Base-by-base conservation (phyloP, 768 basidiomycete species). In the Termitomyces sp. region DNA sequence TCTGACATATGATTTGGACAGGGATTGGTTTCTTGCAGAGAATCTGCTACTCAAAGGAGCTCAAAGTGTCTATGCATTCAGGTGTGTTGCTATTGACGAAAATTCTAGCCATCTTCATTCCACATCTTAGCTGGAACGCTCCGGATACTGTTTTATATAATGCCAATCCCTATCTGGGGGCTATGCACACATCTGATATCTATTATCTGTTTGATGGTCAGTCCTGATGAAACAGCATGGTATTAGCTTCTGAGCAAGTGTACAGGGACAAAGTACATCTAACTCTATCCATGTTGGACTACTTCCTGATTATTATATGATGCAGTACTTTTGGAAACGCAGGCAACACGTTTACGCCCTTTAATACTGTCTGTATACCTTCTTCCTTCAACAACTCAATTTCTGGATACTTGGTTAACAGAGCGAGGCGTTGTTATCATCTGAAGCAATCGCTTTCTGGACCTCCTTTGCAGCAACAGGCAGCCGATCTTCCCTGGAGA, bases 391-490 rank as follows among this genome's bases (percentile, higher is more conserved):
- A 22, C 4, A 30, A 52, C 18, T n/a, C 37, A 12, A 39, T 27
- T 30, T 27, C 37, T 39, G 36, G 39, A 39, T 30, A 20, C 26
- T 10, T 32, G 18, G 8, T 20, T 20, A n/a, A 12, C 45, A 77
- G 73, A 77, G 75, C 44, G 77, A 79, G 63, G 55, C 66, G 10
- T 59, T 60, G 5, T 65, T 79, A 2, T 71, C 77, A 12, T 58
- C 64, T 42, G 75, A 78, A 60, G 75, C 75, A 12, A 77, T 80
- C 32, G 69, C 68, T 5, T 78, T 73, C 58, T 80, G 78, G 78
- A 76, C 77, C n/a, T 77, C 76, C 1, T 78, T 79, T 58, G 69
- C 65, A 3, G 65, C 68, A 5, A 66, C 56, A 32, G 72, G 73
- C 27, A 45, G 70, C 52, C 73, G 72, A 2, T 69, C 68, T 14